These are phyloP conservation scores for Sugiyamaella pinicola DNA, from an alignment of 1,139 yeast species.

Conservation along the genomic window DNA sequence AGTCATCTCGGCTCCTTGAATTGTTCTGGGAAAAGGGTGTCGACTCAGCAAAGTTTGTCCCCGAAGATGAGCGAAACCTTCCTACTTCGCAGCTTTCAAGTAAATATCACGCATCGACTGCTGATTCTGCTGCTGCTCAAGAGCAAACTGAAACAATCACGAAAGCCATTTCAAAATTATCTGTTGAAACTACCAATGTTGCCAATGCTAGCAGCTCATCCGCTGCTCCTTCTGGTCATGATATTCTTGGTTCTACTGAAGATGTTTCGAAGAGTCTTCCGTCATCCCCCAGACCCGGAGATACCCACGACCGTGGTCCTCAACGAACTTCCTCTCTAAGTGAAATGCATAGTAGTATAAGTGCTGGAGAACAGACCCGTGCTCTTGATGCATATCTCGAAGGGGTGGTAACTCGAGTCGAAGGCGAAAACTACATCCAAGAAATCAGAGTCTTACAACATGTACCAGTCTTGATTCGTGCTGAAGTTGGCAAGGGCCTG, in stretches of 20 bases:
- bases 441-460: constrained; percentile 75
- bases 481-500: constrained; percentile 85
- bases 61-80: constrained; percentile 67
- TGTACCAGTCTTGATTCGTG: constrained; percentile 83
- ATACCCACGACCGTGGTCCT: constrained; percentile 31
- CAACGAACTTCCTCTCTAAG: constrained; percentile 39
- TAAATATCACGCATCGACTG: constrained; percentile 71
- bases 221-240: constrained; percentile 4
- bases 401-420: constrained; percentile 53
- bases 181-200: constrained; percentile 8
- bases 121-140: constrained; percentile 58
- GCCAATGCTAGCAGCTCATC: constrained; percentile 1
- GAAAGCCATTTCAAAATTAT: constrained; percentile 25
- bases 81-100: constrained; percentile 9
- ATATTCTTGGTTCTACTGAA: constrained; percentile 12
- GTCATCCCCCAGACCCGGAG: constrained; percentile 37
- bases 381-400: constrained; percentile 47
- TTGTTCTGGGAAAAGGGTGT: constrained; percentile 90
- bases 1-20: constrained; percentile 66
- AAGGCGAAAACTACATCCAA: constrained; percentile 65
- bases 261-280: constrained; percentile 36
- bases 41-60: constrained; percentile 88
- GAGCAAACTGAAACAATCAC: constrained; percentile 25
- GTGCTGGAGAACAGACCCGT: constrained; percentile 29
- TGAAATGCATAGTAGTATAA: constrained; percentile 30